A percentile compares a stretch with the other conserved stretches of the same genome.
These are phyloP conservation scores for Albifimbria verrucaria DNA, from an alignment of 2,329 filamentous ascomycete species.

Conservation along the genomic window DNA sequence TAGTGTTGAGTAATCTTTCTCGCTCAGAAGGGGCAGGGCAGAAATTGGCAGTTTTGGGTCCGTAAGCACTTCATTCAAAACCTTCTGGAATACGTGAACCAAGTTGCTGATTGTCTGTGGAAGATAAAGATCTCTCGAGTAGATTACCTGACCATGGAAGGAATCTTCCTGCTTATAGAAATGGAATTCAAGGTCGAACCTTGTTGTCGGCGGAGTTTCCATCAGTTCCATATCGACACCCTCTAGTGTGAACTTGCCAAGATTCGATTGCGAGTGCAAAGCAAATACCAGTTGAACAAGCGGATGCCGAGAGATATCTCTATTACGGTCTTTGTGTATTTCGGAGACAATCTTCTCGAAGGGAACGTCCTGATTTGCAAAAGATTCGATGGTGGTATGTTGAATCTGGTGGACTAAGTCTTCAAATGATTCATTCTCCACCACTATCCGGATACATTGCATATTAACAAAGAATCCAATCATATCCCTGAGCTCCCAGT, in stretches of 20 bases:
- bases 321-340: neutral
- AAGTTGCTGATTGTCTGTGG: neutral
- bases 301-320: conserved; percentile 8
- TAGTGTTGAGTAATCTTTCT: too few relatives aligned
- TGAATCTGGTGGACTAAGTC: conserved; percentile 12
- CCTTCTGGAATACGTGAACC: neutral
- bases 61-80: neutral
- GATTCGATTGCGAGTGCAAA: conserved; percentile 6
- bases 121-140: conserved; percentile 11
- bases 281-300: conserved; percentile 9
- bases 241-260: conserved; percentile 6
- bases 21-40: neutral
- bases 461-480: neutral
- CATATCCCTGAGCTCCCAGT: neutral
- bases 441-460: neutral
- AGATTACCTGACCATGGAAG: conserved; percentile 6
- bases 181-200: conserved; percentile 14
- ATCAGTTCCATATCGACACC: neutral
- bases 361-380: conserved; percentile 15
- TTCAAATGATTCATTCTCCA: conserved; percentile 3
- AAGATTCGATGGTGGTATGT: conserved; percentile 3
- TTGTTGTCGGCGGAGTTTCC: neutral
- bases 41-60: neutral
- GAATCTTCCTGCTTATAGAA: conserved; percentile 6
- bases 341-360: conserved; percentile 11